Conservation (phyloP, 495 filamentous ascomycete genomes). For the Penicillium argentinense region DNA sequence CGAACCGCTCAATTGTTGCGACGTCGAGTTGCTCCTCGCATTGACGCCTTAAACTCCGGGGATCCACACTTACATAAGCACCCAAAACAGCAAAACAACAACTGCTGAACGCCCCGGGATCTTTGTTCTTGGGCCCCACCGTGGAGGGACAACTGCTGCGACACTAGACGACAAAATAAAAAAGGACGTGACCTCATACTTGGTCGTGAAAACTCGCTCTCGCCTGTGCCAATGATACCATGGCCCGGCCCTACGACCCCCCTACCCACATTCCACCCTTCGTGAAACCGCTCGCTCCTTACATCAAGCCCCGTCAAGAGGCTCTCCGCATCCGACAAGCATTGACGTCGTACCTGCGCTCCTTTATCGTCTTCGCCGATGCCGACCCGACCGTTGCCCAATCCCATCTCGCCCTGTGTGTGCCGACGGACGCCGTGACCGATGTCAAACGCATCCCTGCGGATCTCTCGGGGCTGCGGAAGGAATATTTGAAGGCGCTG, state of each 20-base stretch:
- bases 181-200: background rate
- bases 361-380: conserved; percentile 39
- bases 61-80: conserved; percentile 24
- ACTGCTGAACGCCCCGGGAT: conserved; percentile 1
- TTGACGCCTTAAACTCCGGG: conserved; percentile 1
- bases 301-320: conserved; percentile 46
- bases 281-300: conserved; percentile 43
- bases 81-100: conserved; percentile 20
- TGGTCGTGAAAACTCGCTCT: conserved; percentile 2
- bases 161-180: conserved; percentile 1
- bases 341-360: conserved; percentile 43
- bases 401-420: conserved; percentile 39
- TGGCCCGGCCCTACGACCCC: conserved; percentile 19
- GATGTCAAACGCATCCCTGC: conserved; percentile 40
- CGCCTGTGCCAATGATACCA: conserved; percentile 21
- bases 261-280: conserved; percentile 41
- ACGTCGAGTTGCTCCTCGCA: too few relatives aligned
- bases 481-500: conserved; percentile 59
- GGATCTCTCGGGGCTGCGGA: conserved; percentile 41
- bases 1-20: too few relatives aligned
- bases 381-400: conserved; percentile 20
- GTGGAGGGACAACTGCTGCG: background rate
- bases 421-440: conserved; percentile 33
- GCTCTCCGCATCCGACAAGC: conserved; percentile 46
- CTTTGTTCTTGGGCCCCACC: background rate